Conservation (phyloP, 768 basidiomycete species). For the Hemileccinum rubropunctum region DNA sequence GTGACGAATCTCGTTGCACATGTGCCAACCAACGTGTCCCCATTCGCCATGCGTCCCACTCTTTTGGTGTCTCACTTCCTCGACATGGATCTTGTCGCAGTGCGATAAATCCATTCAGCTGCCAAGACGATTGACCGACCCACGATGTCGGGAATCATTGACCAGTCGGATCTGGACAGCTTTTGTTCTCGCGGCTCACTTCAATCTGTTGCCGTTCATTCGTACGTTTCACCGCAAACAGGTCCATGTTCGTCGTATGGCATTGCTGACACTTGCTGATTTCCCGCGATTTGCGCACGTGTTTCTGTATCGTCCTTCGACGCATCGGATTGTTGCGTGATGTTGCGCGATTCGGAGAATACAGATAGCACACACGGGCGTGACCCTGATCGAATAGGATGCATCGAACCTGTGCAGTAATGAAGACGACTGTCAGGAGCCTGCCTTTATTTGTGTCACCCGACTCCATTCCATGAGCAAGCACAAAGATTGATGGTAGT, state of each 20-base stretch:
- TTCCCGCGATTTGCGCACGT: slow-evolving; percentile 9
- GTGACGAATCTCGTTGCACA: slow-evolving; percentile 5
- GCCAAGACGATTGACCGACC: slow-evolving; percentile 5
- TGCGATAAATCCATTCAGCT: slow-evolving; percentile 2
- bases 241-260: too few relatives aligned
- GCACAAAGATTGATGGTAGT: too few relatives aligned
- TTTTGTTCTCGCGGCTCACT: slow-evolving; percentile 3
- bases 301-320: not conserved
- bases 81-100: slow-evolving; percentile 22
- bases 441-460: too few relatives aligned
- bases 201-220: not conserved
- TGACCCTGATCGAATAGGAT: too few relatives aligned
- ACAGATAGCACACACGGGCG: too few relatives aligned
- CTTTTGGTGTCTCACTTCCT: slow-evolving; percentile 17
- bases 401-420: too few relatives aligned
- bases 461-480: too few relatives aligned
- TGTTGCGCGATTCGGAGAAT: too few relatives aligned
- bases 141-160: slow-evolving; percentile 1
- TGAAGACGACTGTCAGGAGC: too few relatives aligned
- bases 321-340: not conserved
- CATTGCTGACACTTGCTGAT: too few relatives aligned
- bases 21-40: slow-evolving; percentile 8
- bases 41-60: slow-evolving; percentile 6
- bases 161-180: not conserved
- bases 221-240: slow-evolving; percentile 4